Base-by-base conservation (phyloP, 257 asterid genomes). In the Scutellaria galericulata region DNA sequence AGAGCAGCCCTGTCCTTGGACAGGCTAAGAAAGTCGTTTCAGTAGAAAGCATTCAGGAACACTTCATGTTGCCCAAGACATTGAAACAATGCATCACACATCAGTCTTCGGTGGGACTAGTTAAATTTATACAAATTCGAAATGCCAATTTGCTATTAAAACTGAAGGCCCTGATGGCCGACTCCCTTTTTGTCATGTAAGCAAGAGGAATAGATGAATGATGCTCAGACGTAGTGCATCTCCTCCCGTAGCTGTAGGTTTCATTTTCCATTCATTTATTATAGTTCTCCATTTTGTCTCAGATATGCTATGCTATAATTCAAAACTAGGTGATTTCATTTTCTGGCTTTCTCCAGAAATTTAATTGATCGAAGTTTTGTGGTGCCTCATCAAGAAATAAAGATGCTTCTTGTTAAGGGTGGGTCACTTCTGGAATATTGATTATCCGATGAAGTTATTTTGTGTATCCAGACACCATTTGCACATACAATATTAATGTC, bases 1-100 rank as follows among this genome's bases (percentile, higher is more conserved):
- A 84, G 97, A 84, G 99, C 99, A 72, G 81, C 96, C 18, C 86
- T 81, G 85, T 83, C 95, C 63, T 74, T 86, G 61, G 90, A 87
- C 72, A 82, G 93, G 77, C 84, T 91, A 66, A 86, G 70, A 85
- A 89, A 78, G 72, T 65, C 45, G 41, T 91, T 86, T 75, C 85
- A n/a, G 65, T 89, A 88, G 46, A 39, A 71, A 65, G 71, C 51
- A 62, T 73, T 67, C 47, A 65, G 58, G 78, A 66, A 57, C 51
- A 53, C 64, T 68, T 62, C 52, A 46, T 7, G 27, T 63, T 50
- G 15, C 77, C 39, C 37, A 68, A 63, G 76, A 70, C 60, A 3
- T 54, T 7, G 27, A 46, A 74, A 66, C 75, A 20, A 44, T 39
- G 53, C 57, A 47, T 64, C 52, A n/a, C 51, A 6, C 7, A n/a